A percentile compares a stretch with the other conserved stretches of the same genome.
Conservation (phyloP, 441 rosid genomes). For the Pelargonium citronellum region DNA sequence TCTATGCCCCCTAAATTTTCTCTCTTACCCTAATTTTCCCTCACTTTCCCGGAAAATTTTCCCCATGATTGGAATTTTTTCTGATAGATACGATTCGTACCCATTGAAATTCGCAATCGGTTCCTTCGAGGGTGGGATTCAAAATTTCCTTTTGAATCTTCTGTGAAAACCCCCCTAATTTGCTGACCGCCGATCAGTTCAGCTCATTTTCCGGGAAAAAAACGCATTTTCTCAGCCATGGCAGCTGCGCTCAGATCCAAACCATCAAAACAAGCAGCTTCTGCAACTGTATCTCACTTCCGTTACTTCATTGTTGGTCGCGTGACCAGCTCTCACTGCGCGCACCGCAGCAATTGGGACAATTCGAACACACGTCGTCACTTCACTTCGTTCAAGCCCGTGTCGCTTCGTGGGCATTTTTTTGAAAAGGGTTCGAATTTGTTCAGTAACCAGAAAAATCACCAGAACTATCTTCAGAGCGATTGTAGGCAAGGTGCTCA, state of each 20-base stretch:
- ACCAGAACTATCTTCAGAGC: constrained; percentile 25
- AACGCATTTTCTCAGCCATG: constrained; percentile 27
- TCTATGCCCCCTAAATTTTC: neutral
- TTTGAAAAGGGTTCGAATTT: constrained; percentile 41
- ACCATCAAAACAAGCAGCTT: constrained; percentile 49
- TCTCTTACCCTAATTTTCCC: neutral
- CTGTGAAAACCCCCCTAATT: neutral
- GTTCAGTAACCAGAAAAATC: constrained; percentile 29
- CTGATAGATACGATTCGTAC: neutral
- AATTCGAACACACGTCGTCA: constrained; percentile 39
- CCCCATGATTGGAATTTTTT: neutral
- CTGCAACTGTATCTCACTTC: constrained; percentile 56
- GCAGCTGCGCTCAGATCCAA: constrained; percentile 70
- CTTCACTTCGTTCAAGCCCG: constrained; percentile 48
- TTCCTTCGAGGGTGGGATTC: neutral
- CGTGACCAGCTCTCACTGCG: constrained; percentile 32
- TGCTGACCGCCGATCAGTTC: neutral
- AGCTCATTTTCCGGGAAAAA: neutral
- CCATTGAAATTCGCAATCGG: neutral
- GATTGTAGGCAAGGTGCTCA: constrained; percentile 19
- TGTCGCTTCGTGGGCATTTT: constrained; percentile 49
- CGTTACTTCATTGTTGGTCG: constrained; percentile 54
- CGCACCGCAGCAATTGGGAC: constrained; percentile 41
- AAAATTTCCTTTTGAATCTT: neutral
- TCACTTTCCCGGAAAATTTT: constrained; percentile 16